Base-by-base conservation (phyloP, 139 green algal species). In the Monoraphidium neglectum region DNA sequence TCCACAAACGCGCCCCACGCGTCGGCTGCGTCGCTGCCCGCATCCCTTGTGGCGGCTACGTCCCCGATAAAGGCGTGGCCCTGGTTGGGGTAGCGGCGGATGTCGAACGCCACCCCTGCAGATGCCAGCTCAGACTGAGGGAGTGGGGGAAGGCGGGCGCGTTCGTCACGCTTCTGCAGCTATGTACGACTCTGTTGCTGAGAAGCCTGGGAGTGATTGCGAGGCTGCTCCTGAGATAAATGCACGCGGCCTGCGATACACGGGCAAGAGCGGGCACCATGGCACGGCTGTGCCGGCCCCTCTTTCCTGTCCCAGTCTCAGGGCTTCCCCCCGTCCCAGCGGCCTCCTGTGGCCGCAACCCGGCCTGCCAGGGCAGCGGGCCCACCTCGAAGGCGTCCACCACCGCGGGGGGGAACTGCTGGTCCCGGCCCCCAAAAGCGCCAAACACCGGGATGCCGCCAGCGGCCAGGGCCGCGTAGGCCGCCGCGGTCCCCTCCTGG, bases 1-100 rank as follows among this genome's bases (percentile, higher is more conserved):
- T 51, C 43, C 8, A 12, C 43, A 51, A 51, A 51, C 8, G 8
- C 43, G 8, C 12, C 43, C 43, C 43, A 51, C 43, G 43, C 43
- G 12, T 51, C 43, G 43, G 8, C 8, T 12, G 43, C 43, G 12
- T 51, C 43, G 43, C 43, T 51, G 43, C 43, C 43, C 8, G 43
- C 43, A 12, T 8, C 43, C 8, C 43, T 8, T 51, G 43, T 12
- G 8, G 43, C 43, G 43, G 8, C 8, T 8, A 57, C 23, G 54
- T 79, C 73, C 26, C 38, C 56, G 2, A 79, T 6, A 37, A 79
- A 79, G 3, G 73, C 73, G 18, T 79, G 73, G n/a, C 73, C 73
- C 61, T 79, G 61, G 1, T 49, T 62, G 26, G 70, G 61, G 30
- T 72, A 79, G 38, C 63, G 35, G 33, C 71, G 47, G 35, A 79